These are phyloP conservation scores for Hippophae rhamnoides DNA, from an alignment of 306 rosid genomes.

Conservation along the genomic window DNA sequence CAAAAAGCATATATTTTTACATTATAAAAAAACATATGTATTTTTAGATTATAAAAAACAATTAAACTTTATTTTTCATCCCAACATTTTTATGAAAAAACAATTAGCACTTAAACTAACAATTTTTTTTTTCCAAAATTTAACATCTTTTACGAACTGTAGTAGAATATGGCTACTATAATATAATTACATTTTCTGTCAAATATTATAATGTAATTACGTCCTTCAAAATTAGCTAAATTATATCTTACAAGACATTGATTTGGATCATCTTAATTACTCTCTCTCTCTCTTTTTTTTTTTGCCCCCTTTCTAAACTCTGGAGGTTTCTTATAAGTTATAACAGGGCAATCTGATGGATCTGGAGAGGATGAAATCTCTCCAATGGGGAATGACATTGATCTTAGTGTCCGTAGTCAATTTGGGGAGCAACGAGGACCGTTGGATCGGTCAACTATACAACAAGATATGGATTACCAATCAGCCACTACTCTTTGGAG, in stretches of 20 bases:
- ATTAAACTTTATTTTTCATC: too few species aligned
- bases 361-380: constrained; percentile 80
- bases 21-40: too few species aligned
- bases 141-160: too few species aligned
- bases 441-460: constrained; percentile 29
- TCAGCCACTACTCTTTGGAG: constrained; percentile 53
- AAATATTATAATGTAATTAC: not conserved
- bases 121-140: too few species aligned
- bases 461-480: constrained; percentile 48
- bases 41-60: too few species aligned
- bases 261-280: not conserved
- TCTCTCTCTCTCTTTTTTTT: not conserved
- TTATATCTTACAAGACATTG: not conserved
- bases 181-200: not conserved
- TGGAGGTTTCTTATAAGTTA: constrained; percentile 1
- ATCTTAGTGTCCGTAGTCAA: constrained; percentile 24
- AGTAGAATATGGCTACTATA: not conserved
- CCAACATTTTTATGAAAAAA: too few species aligned
- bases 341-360: constrained; percentile 72
- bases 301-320: too few species aligned
- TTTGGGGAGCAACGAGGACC: constrained; percentile 44
- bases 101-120: too few species aligned
- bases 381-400: constrained; percentile 29
- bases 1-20: too few species aligned
- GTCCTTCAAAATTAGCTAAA: not conserved